phyloP scores from a whole-genome alignment of 352 stramenopile species.

The Paralagenidium karlingii region DNA sequence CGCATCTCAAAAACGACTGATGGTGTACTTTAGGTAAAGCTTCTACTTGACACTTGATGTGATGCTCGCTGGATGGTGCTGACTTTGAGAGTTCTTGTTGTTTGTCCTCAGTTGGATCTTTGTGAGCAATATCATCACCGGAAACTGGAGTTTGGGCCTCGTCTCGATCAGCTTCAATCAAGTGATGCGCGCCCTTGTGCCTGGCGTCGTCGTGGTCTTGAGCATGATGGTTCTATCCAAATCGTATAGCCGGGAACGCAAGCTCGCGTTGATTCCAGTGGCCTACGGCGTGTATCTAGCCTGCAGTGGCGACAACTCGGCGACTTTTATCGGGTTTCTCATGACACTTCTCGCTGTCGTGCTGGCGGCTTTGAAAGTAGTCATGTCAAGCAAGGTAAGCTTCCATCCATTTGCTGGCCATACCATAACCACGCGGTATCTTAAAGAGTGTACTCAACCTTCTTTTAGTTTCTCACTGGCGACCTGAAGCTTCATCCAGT shows the following conservation, averaged over 20 bases:
- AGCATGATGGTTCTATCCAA: conserved; percentile 75
- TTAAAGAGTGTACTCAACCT: too few species aligned
- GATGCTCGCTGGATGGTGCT: background rate
- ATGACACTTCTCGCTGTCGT: conserved; percentile 84
- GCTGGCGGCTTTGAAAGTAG: conserved; percentile 87
- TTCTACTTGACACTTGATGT: too few species aligned
- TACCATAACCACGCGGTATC: conserved; percentile 6
- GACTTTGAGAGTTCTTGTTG: conserved; percentile 13
- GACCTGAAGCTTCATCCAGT: conserved; percentile 89
- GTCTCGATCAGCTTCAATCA: conserved; percentile 95
- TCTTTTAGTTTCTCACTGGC: conserved; percentile 80
- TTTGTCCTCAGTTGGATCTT: conserved; percentile 89
- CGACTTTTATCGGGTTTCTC: conserved; percentile 76
- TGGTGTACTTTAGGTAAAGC: too few species aligned
- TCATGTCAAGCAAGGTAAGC: conserved; percentile 75
- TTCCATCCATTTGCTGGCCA: background rate
- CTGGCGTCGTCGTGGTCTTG: conserved; percentile 61
- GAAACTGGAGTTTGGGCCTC: conserved; percentile 86
- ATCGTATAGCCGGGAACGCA: conserved; percentile 57
- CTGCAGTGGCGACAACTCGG: conserved; percentile 83
- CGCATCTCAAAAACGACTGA: conserved; percentile 45
- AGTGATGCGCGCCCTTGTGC: conserved; percentile 82
- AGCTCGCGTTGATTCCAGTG: conserved; percentile 65
- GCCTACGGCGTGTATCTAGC: conserved; percentile 74
- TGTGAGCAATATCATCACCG: conserved; percentile 91